Evolutionary conservation across 148 eudicot species (phyloP).

Genomic region (Amaranthus hypochondriacus): DNA sequence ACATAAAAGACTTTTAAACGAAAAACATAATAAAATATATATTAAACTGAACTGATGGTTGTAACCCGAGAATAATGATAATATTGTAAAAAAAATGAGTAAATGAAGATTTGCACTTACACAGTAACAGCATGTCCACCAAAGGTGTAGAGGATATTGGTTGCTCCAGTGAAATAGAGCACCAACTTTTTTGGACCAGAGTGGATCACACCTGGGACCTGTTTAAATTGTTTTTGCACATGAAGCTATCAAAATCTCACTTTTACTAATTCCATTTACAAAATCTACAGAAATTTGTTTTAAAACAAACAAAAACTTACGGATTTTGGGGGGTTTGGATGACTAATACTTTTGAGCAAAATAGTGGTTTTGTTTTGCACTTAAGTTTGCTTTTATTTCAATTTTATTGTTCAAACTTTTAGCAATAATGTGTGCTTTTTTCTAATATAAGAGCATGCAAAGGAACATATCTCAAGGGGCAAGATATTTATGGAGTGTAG

Average conservation of each 20-base stretch:
- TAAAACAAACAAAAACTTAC: conserved; percentile 8
- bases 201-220: conserved; percentile 60
- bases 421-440: background rate
- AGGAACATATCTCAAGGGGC: no score
- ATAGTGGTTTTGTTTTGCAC: conserved; percentile 14
- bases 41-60: no score
- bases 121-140: conserved; percentile 84
- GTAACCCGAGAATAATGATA: no score
- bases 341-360: background rate
- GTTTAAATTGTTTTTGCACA: background rate
- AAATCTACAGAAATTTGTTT: conserved; percentile 6
- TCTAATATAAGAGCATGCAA: no score
- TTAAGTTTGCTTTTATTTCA: background rate
- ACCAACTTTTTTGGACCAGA: conserved; percentile 52
- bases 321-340: conserved; percentile 10
- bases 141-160: conserved; percentile 71
- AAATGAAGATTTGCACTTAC: conserved; percentile 34
- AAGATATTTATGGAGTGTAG: no score
- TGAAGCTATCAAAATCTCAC: conserved; percentile 1
- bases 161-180: conserved; percentile 65
- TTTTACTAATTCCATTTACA: conserved; percentile 10
- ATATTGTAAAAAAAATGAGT: no score
- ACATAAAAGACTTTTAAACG: no score
- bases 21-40: no score
- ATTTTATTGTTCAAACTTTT: no score